Evolutionary conservation across 1,284 basidiomycete species (phyloP).

Genomic region (Hemileia vastatrix): DNA sequence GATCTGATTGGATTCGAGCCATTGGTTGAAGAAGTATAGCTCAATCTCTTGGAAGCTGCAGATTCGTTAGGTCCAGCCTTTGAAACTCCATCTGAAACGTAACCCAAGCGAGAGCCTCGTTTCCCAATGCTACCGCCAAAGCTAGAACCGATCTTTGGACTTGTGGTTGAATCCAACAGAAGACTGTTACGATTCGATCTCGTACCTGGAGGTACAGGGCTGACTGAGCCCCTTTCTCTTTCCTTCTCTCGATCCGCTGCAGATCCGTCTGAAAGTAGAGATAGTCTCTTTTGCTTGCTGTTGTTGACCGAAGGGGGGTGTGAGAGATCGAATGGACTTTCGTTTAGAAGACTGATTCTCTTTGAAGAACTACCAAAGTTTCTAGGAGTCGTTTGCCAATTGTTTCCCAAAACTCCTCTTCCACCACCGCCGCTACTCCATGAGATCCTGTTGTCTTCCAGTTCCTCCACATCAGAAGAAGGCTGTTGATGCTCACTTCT

Average conservation of each 20-base stretch:
- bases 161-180: conserved; percentile 13
- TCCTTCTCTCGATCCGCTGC: neutral
- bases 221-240: conserved; percentile 13
- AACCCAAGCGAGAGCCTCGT: neutral
- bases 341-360: too few species aligned
- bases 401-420: too few species aligned
- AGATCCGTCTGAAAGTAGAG: conserved; percentile 29
- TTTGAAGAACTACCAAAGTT: too few species aligned
- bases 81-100: neutral
- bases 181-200: conserved; percentile 17
- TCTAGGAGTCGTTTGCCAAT: too few species aligned
- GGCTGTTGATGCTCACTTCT: too few species aligned
- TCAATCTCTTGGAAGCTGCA: conserved; percentile 31
- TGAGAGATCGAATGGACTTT: too few species aligned
- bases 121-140: neutral
- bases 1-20: neutral
- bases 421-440: too few species aligned
- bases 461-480: too few species aligned
- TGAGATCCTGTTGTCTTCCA: too few species aligned
- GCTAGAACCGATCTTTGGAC: neutral
- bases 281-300: conserved; percentile 25
- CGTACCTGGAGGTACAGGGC: conserved; percentile 4
- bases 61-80: conserved; percentile 31
- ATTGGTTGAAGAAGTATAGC: conserved; percentile 27
- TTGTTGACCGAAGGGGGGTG: too few species aligned